Evolutionary conservation across 78 protist species (phyloP), one percentile per base, ranked within the genome.

Genomic region (Diacronema lutheri): DNA sequence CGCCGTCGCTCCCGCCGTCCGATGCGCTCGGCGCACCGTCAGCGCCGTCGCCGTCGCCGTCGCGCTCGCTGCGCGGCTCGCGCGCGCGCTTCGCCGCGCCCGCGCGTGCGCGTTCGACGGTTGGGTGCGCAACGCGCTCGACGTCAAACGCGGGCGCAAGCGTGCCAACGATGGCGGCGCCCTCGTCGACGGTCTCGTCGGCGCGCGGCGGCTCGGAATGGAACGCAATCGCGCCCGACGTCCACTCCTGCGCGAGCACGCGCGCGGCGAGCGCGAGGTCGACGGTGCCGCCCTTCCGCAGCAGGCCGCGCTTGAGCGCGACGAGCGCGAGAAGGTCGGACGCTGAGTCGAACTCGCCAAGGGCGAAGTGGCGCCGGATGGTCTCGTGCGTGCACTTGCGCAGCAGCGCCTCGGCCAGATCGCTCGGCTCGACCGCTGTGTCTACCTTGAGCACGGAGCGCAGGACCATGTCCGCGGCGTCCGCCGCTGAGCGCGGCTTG

Each of bases 241-340:
- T 4, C 72, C 72, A 33, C 44, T n/a, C 72, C 5, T 69, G 80
- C 38, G 90, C 80, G 41, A 92, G 87, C 7, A 29, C 33, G 40
- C 90, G 35, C 12, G 90, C 92, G 19, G 91, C 91, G 12, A 16
- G 85, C 21, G 69, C 93, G n/a, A 16, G 26, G 85, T 92, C 81
- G 40, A 69, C 58, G 12, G 65, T 72, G 46, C 93, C 95, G 41
- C 90, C 85, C 64, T 72, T 57, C 46, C 80, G 35, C 38, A 72
- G 35, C 35, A 37, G 19, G 56, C 71, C 83, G 38, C 73, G 83
- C 69, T 40, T 35, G 21, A 21, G 25, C n/a, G 83, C 68, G n/a
- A 62, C 64, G 66, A 62, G 88, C n/a, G 65, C 56, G 41, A 73
- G 71, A 25, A 73, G 44, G n/a, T 61, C 69, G 20, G n/a, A 10